A percentile compares a stretch with the other conserved stretches of the same genome.
These are phyloP conservation scores for Tetracentron sinense DNA, from an alignment of 164 flowering plant genomes.

Conservation along the genomic window DNA sequence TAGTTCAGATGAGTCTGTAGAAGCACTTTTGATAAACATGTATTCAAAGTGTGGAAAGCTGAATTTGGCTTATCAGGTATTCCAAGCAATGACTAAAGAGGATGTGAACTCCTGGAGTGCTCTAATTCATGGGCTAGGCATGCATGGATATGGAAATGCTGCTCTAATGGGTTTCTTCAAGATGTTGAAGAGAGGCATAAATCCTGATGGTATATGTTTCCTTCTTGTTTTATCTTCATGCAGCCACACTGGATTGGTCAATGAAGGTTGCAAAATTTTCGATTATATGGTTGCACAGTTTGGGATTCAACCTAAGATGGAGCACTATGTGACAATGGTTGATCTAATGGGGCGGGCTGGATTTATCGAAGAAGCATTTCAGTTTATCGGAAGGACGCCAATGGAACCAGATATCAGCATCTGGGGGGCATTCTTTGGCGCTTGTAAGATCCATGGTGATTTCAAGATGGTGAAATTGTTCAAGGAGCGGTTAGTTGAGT, in stretches of 20 bases:
- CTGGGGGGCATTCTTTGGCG: slow-evolving; percentile 15
- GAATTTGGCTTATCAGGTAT: slow-evolving; percentile 10
- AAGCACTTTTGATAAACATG: slow-evolving; percentile 22
- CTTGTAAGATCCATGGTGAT: slow-evolving; percentile 15
- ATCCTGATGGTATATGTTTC: slow-evolving; percentile 16
- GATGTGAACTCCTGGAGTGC: slow-evolving; percentile 19
- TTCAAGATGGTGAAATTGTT: slow-evolving; percentile 7
- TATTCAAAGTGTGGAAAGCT: slow-evolving; percentile 20
- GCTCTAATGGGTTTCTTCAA: slow-evolving; percentile 18
- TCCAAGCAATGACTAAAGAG: background rate
- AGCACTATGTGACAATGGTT: slow-evolving; percentile 15
- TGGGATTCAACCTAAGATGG: slow-evolving; percentile 11
- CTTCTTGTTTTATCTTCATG: slow-evolving; percentile 13
- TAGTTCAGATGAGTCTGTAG: slow-evolving; percentile 5
- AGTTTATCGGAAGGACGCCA: too few species aligned
- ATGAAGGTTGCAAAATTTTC: slow-evolving; percentile 8
- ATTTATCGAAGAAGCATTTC: too few species aligned
- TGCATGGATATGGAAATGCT: slow-evolving; percentile 17
- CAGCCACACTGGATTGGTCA: slow-evolving; percentile 15
- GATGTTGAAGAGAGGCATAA: slow-evolving; percentile 22
- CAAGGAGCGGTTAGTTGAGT: slow-evolving; percentile 1
- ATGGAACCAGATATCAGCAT: too few species aligned
- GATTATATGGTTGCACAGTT: slow-evolving; percentile 14
- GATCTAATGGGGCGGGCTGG: slow-evolving; percentile 18
- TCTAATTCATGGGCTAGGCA: slow-evolving; percentile 16